Base-by-base conservation (phyloP, 2,329 filamentous ascomycete genomes). In the Pseudogymnoascus sp. region DNA sequence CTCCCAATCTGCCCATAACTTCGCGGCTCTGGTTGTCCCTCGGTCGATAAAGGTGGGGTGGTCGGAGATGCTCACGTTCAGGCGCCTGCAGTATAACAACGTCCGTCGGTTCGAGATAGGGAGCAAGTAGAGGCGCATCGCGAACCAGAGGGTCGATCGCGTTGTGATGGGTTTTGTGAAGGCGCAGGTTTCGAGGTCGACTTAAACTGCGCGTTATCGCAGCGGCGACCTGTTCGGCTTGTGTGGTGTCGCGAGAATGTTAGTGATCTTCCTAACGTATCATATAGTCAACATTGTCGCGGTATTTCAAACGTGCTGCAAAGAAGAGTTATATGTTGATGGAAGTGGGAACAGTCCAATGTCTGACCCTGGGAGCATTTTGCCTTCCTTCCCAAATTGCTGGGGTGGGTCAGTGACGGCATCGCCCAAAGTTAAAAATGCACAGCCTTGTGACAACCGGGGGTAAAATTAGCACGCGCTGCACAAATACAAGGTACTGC, bases 81-180 rank as follows among this genome's bases (percentile, higher is more conserved):
- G 78, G 67, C 88, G 88, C 73, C 96, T 90, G 77, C 91, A 96
- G 80, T 96, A 97, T 71, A 99, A 86, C 66, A 99, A 85, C 61
- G 91, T 93, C 72, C 93, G 89, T 72, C 90, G 86, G 68, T 92
- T 96, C 65, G 93, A 96, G 71, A 99, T 88, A 66, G 95, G 95
- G 63, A 99, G 84, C 67, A 99, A 87, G 78, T 92, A 96, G 76
- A 99, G 84, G 75, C 92, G 90, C 95, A 99, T 97, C 61, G 64
- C 49, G 49, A 34, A 56, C 9, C 49, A 21, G 7, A 34, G 9
- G 28, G 21, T 56, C 49, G 4, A 21, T 56, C 49, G 49, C 28
- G 49, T 56, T 56, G 28, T 36, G 49, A 56, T 56, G 49, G 11
- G 49, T 14, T 34, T 34, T 21, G 8, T 9, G 25, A 18, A 9